These are phyloP conservation scores for Ogataea allantospora DNA, from an alignment of 805 yeast genomes.

Conservation along the genomic window DNA sequence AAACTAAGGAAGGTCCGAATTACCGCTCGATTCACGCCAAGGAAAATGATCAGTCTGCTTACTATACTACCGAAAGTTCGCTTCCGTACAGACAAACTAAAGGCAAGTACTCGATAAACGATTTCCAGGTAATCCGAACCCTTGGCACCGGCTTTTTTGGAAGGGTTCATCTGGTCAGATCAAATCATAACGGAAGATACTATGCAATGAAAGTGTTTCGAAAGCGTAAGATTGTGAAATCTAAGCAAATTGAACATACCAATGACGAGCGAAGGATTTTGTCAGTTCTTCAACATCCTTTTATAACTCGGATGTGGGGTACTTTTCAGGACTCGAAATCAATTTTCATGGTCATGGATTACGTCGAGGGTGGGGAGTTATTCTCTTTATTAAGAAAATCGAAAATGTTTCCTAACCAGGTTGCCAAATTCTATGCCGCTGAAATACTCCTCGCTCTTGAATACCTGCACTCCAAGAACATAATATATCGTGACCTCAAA, in stretches of 20 bases:
- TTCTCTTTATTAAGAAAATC: slow-evolving; percentile 55
- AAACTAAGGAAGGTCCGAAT: too few relatives aligned
- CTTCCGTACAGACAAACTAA: slow-evolving; percentile 35
- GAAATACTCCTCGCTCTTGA: slow-evolving; percentile 59
- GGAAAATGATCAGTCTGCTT: too few relatives aligned
- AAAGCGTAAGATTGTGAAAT: slow-evolving; percentile 55
- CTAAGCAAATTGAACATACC: slow-evolving; percentile 65
- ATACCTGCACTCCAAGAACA: slow-evolving; percentile 56
- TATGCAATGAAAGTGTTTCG: slow-evolving; percentile 60
- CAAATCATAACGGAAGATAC: slow-evolving; percentile 57
- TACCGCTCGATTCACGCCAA: too few relatives aligned
- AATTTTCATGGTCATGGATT: slow-evolving; percentile 63
- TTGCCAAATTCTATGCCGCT: slow-evolving; percentile 63
- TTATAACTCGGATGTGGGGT: slow-evolving; percentile 66
- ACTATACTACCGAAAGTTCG: too few relatives aligned
- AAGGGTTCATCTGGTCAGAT: slow-evolving; percentile 55
- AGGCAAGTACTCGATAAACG: slow-evolving; percentile 55
- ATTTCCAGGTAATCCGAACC: slow-evolving; percentile 55
- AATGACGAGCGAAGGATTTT: slow-evolving; percentile 62
- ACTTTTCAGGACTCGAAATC: slow-evolving; percentile 58
- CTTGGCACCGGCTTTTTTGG: slow-evolving; percentile 64
- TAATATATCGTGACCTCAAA: slow-evolving; percentile 58
- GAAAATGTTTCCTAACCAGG: slow-evolving; percentile 60
- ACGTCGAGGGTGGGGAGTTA: slow-evolving; percentile 63
- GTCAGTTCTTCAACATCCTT: slow-evolving; percentile 57